phyloP scores from a whole-genome alignment of 2,329 filamentous ascomycete genomes.

The Penicillium sp. region DNA sequence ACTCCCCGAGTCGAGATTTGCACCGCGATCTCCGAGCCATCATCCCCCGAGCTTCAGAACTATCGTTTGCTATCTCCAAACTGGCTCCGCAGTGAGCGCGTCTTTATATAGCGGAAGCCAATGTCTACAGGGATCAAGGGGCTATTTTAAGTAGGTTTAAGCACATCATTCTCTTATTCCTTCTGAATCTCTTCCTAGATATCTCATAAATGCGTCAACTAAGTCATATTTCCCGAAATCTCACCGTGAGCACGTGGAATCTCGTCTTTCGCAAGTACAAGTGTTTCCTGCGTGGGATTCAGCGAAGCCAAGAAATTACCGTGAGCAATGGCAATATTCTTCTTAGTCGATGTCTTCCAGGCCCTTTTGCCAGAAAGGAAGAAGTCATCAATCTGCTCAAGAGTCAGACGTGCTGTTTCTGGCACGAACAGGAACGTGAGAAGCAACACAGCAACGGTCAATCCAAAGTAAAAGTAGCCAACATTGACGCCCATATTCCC shows the following conservation, averaged over 20 bases:
- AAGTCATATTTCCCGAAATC: not conserved
- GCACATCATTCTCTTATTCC: no score
- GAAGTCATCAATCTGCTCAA: slow-evolving; percentile 24
- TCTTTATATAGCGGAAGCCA: not conserved
- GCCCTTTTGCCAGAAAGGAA: slow-evolving; percentile 11
- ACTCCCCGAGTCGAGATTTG: not conserved
- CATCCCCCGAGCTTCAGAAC: not conserved
- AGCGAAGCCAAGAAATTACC: not conserved
- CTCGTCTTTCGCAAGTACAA: not conserved
- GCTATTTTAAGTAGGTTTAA: no score
- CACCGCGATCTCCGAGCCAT: not conserved
- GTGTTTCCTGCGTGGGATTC: not conserved
- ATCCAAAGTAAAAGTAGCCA: slow-evolving; percentile 22
- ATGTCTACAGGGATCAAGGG: no score
- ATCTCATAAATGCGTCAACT: not conserved
- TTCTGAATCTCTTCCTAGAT: no score
- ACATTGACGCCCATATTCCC: slow-evolving; percentile 23
- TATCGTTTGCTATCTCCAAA: not conserved
- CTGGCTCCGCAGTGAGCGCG: not conserved
- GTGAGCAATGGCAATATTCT: slow-evolving; percentile 9
- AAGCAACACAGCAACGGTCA: slow-evolving; percentile 6
- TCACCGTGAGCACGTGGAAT: not conserved
- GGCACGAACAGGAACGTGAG: slow-evolving; percentile 14
- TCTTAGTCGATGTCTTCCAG: slow-evolving; percentile 17
- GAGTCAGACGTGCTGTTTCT: slow-evolving; percentile 17